phyloP scores from a whole-genome alignment of 2,329 filamentous ascomycete genomes.

The Colletotrichum endophyticum region DNA sequence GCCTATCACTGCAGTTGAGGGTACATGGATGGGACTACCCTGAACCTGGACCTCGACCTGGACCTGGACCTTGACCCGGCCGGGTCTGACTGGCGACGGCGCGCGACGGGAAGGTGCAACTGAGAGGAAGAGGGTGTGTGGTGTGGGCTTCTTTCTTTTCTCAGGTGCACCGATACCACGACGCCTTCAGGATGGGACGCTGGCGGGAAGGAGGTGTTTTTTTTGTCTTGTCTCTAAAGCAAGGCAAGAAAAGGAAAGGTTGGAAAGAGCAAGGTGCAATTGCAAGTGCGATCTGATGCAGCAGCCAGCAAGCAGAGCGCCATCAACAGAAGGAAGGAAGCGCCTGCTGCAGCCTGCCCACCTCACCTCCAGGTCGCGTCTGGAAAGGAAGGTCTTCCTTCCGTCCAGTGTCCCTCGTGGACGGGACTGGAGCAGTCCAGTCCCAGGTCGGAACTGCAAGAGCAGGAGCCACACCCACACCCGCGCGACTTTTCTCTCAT shows the following conservation, averaged over 20 bases:
- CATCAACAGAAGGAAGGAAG: not conserved
- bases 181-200: not conserved
- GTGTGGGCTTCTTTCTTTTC: not conserved
- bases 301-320: not conserved
- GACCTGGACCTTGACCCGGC: conserved; percentile 2
- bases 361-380: not conserved
- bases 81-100: conserved; percentile 6
- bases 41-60: not conserved
- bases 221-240: not conserved
- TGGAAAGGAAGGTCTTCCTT: not conserved
- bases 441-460: not conserved
- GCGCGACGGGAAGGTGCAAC: conserved; percentile 12
- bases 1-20: not conserved
- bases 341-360: not conserved
- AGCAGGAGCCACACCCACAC: not conserved
- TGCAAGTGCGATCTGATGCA: not conserved
- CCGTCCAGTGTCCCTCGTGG: not conserved
- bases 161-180: not conserved
- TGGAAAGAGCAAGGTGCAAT: not conserved
- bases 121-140: not conserved
- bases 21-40: not conserved
- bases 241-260: not conserved
- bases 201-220: not conserved
- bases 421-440: not conserved
- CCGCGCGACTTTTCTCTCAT: conserved; percentile 3